phyloP scores from a whole-genome alignment of 495 filamentous ascomycete species.

The Stereocaulon alpinum region DNA sequence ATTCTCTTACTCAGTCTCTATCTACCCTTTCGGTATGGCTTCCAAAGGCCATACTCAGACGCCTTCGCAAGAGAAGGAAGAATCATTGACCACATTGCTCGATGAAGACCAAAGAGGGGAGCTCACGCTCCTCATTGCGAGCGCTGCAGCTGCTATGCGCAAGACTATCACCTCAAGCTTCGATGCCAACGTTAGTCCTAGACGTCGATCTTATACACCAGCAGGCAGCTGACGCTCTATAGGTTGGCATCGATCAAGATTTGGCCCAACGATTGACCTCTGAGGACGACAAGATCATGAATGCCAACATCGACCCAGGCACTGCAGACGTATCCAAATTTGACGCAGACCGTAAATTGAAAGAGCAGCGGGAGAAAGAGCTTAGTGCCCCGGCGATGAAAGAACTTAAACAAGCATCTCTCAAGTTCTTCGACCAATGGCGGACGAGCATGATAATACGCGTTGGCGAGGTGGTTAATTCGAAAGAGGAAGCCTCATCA shows the following conservation, averaged over 20 bases:
- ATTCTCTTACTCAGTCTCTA: background rate
- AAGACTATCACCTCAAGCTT: slow-evolving; percentile 32
- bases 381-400: slow-evolving; percentile 25
- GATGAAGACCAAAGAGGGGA: slow-evolving; percentile 21
- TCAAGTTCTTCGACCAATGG: slow-evolving; percentile 58
- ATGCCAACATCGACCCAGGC: slow-evolving; percentile 21
- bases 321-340: slow-evolving; percentile 21
- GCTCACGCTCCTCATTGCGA: slow-evolving; percentile 31
- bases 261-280: slow-evolving; percentile 15
- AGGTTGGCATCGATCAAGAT: slow-evolving; percentile 13
- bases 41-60: background rate
- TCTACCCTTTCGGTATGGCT: too few species aligned
- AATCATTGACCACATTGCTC: slow-evolving; percentile 13
- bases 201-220: slow-evolving; percentile 3
- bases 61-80: slow-evolving; percentile 1
- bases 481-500: slow-evolving; percentile 34
- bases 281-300: slow-evolving; percentile 23
- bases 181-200: slow-evolving; percentile 18
- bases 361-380: slow-evolving; percentile 22
- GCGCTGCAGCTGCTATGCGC: slow-evolving; percentile 37
- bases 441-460: slow-evolving; percentile 47
- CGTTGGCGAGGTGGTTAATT: slow-evolving; percentile 56
- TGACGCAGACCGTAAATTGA: slow-evolving; percentile 24
- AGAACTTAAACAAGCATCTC: slow-evolving; percentile 31
- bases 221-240: background rate